Conservation (phyloP, 2,329 filamentous ascomycete genomes). For the Sporothrix variecibatus region DNA sequence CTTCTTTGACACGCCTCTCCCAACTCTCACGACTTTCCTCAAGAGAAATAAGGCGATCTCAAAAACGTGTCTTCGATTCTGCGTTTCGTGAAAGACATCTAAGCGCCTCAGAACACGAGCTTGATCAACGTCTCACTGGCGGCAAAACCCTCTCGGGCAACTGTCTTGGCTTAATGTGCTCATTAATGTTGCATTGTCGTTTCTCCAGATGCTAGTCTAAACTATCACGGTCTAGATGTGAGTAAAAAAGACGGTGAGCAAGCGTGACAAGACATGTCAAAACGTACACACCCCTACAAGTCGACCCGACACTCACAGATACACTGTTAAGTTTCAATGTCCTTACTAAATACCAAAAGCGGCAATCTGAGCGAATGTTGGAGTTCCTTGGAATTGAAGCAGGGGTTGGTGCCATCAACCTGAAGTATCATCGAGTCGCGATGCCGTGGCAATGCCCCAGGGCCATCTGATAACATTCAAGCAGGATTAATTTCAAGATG, state of each 20-base stretch:
- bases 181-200: background rate
- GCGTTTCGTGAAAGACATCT: background rate
- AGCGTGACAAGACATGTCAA: background rate
- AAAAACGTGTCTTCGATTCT: background rate
- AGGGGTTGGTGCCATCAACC: background rate
- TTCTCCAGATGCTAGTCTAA: background rate
- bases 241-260: background rate
- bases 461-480: background rate
- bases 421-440: background rate
- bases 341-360: background rate
- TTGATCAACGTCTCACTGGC: background rate
- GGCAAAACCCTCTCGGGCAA: background rate
- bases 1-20: background rate
- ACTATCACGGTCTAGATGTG: background rate
- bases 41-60: background rate
- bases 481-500: too few relatives aligned
- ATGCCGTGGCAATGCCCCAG: too few relatives aligned
- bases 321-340: background rate
- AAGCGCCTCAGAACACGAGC: background rate
- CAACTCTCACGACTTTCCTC: background rate
- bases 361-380: background rate
- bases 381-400: background rate
- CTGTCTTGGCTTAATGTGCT: background rate
- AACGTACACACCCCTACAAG: background rate
- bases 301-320: too few relatives aligned